Conservation (phyloP, 495 filamentous ascomycete species). For the Cercophora scortea region DNA sequence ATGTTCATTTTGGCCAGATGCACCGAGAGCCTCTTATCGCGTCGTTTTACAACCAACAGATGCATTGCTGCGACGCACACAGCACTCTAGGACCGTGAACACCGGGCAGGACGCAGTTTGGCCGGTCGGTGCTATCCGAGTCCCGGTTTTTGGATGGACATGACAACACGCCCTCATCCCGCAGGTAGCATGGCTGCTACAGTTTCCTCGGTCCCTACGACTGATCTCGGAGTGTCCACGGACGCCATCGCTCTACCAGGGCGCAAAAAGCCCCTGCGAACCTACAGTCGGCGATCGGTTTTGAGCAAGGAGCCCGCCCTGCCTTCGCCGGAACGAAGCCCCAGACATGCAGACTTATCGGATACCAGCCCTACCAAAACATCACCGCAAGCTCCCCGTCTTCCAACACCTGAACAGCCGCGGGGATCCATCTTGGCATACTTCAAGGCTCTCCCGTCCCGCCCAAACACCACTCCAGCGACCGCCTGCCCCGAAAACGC, state of each 20-base stretch:
- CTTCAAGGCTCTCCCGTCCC: conserved; percentile 24
- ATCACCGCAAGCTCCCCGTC: background rate
- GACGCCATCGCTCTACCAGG: background rate
- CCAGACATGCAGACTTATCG: background rate
- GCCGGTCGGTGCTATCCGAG: too few species aligned
- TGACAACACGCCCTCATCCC: too few species aligned
- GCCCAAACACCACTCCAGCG: conserved; percentile 3
- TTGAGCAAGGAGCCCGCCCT: conserved; percentile 10
- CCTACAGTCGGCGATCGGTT: conserved; percentile 33
- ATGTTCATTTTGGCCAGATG: too few species aligned
- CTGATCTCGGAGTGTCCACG: background rate
- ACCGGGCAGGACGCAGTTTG: too few species aligned
- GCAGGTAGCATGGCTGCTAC: too few species aligned
- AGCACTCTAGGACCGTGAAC: too few species aligned
- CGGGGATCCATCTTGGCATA: conserved; percentile 35
- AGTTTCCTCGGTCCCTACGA: too few species aligned
- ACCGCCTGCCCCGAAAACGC: conserved; percentile 2
- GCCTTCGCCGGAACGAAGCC: background rate
- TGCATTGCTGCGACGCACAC: too few species aligned
- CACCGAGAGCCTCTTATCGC: too few species aligned
- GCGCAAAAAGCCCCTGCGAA: conserved; percentile 32
- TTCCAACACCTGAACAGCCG: background rate
- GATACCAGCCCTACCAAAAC: background rate
- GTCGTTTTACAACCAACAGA: too few species aligned
- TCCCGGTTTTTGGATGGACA: too few species aligned